These are phyloP conservation scores for Theobroma cacao DNA, from an alignment of 345 rosid species.

Conservation along the genomic window DNA sequence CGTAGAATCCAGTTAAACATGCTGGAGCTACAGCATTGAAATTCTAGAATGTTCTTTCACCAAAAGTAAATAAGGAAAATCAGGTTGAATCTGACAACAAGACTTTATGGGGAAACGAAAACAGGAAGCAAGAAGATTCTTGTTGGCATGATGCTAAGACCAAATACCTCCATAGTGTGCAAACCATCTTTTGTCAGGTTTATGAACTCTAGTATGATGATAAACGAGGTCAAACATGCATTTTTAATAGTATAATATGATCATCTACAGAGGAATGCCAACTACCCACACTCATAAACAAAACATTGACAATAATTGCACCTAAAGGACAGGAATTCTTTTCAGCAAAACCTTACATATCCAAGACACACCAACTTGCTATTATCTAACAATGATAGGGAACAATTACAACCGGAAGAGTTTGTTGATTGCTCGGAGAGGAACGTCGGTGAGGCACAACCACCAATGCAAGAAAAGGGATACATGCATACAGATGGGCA, in stretches of 20 bases:
- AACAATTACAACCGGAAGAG: neutral
- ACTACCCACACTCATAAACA: neutral
- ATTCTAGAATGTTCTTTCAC: constrained; percentile 4
- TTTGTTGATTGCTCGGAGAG: neutral
- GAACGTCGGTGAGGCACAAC: neutral
- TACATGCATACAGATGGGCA: neutral
- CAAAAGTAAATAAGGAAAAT: neutral
- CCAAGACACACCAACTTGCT: neutral
- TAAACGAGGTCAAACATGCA: constrained; percentile 1
- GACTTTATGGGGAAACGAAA: neutral
- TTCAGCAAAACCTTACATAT: neutral
- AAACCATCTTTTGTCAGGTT: neutral
- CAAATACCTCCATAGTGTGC: neutral
- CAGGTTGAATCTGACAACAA: neutral
- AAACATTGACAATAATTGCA: too few species aligned
- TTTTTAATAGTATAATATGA: neutral
- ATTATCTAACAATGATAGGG: neutral
- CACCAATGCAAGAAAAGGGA: neutral
- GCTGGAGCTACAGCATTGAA: neutral
- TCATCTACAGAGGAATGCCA: neutral
- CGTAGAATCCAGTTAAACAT: neutral
- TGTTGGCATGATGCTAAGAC: neutral
- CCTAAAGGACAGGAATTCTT: neutral
- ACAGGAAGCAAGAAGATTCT: neutral
- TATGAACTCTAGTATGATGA: neutral